A percentile compares a stretch with the other conserved stretches of the same genome.
These are phyloP conservation scores for Ploettnerulaceae sp. DNA, from an alignment of 2,329 filamentous ascomycete genomes.

Conservation along the genomic window DNA sequence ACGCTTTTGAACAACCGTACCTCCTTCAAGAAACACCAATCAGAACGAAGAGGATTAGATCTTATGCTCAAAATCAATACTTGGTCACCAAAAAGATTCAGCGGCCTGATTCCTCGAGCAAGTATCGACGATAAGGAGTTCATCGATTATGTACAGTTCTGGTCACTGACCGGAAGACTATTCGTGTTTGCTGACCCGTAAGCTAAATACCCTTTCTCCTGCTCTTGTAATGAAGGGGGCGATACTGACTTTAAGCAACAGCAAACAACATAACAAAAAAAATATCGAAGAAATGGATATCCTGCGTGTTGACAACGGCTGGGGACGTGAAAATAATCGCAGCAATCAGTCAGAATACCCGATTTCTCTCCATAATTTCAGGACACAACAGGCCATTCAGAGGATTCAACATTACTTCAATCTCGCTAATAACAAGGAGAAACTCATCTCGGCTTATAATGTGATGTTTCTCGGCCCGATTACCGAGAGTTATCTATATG, in stretches of 20 bases:
- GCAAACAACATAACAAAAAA: neutral
- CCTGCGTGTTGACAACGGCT: conserved; percentile 6
- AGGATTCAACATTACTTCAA: too few species aligned
- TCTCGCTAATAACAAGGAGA: neutral
- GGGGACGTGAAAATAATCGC: too few species aligned
- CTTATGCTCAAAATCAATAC: neutral
- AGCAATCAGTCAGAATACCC: neutral
- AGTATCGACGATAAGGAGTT: neutral
- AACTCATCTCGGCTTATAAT: too few species aligned
- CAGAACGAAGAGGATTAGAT: neutral
- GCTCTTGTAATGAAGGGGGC: neutral
- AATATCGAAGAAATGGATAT: neutral
- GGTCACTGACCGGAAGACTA: neutral
- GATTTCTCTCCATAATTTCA: neutral
- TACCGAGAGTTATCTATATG: neutral
- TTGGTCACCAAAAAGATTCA: neutral
- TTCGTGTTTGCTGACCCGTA: conserved; percentile 1
- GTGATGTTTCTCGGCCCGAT: too few species aligned
- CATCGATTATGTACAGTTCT: neutral
- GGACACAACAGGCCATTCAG: neutral
- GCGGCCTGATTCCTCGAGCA: neutral
- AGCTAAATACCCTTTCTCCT: neutral
- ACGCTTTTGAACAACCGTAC: neutral
- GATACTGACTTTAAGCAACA: neutral
- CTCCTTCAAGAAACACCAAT: neutral